phyloP scores from a whole-genome alignment of 306 rosid species.

The Styphnolobium japonicum region DNA sequence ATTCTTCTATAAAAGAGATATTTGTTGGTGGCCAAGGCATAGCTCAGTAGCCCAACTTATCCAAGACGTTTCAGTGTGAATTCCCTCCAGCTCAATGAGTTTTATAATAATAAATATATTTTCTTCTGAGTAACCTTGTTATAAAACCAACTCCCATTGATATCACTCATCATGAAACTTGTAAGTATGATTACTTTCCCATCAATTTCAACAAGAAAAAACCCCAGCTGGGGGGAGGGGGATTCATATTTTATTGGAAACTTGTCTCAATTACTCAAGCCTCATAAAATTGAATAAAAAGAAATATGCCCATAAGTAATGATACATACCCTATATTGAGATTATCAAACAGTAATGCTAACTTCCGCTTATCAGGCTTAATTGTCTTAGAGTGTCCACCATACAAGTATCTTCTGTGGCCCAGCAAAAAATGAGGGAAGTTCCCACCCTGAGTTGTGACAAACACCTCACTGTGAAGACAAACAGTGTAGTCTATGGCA shows the following conservation, averaged over 20 bases:
- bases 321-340: slow-evolving; percentile 75
- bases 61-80: background rate
- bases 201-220: background rate
- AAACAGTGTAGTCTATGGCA: slow-evolving; percentile 95
- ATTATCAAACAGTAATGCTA: slow-evolving; percentile 81
- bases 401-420: slow-evolving; percentile 93
- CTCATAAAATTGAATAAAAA: slow-evolving; percentile 3
- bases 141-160: background rate
- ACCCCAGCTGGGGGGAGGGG: background rate
- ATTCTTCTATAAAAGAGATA: background rate
- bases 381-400: slow-evolving; percentile 95
- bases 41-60: background rate
- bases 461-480: slow-evolving; percentile 97
- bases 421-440: slow-evolving; percentile 95
- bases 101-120: background rate
- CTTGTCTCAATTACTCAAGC: background rate
- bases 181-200: background rate
- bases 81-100: background rate
- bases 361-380: slow-evolving; percentile 95
- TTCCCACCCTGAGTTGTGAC: slow-evolving; percentile 99
- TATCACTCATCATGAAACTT: background rate
- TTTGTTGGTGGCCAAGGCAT: background rate
- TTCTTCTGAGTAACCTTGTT: slow-evolving; percentile 3
- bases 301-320: background rate
- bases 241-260: background rate